Evolutionary conservation across 2,329 filamentous ascomycete genomes (phyloP), one percentile per base, ranked within the genome.

Genomic region (Raffaelea ambrosiae): DNA sequence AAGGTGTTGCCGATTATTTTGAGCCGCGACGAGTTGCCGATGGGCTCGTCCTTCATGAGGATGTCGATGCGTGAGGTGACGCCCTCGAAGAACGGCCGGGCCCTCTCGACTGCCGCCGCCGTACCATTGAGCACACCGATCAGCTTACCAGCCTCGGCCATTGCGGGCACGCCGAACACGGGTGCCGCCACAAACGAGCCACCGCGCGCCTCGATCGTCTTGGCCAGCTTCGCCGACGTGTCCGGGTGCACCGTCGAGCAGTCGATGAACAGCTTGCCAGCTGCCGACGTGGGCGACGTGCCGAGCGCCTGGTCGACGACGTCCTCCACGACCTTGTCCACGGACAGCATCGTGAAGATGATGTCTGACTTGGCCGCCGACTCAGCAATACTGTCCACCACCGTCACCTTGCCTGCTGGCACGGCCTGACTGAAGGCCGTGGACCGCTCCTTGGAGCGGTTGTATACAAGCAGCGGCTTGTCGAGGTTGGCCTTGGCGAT

Each of bases 1-100:
- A 95, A 90, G 0, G 85, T 87, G 65, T 95, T 95, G 49, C 90
- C 89, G 18, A 95, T 75, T 19, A 95, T 72, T 66, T 95, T 93
- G 43, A 95, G 71, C 41, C 80, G 76, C 2, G 81, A 76, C 4
- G 88, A 82, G 46, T 80, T 79, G 46, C 83, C 78, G 43, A 83
- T 81, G 1, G 83, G 76, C 63, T 87, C 76, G 53, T 76, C 80
- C 40, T 74, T 73, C 63, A 88, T 83, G 61, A 91, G 80, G 51
- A 94, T 81, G 53, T 81, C 77, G 1, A 73, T 76, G 31, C 78
- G 75, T 2, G 82, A 77, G 59, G 84, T 86, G 16, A 93, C 86
- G 47, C 83, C 85, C 51, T 77, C 80, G 51, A 83, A 83, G 64
- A 82, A 91, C 0, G 84, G 84, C 46, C 75, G 75, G 11, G 86